phyloP scores from a whole-genome alignment of 371 early-diverging fungal genomes.

The Syncephalis fuscata region DNA sequence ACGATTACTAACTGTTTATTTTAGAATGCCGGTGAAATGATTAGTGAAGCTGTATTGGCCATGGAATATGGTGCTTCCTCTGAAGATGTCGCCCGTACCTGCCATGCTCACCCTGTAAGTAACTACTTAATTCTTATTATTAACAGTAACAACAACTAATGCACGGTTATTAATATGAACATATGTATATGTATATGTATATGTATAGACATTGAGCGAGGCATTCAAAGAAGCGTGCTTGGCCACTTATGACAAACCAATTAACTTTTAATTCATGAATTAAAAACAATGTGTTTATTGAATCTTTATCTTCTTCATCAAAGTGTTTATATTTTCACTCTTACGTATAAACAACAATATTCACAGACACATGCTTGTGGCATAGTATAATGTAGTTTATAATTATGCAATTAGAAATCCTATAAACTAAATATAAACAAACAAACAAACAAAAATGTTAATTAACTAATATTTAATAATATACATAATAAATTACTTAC shows the following conservation, averaged over 20 bases:
- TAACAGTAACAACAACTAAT: conserved; percentile 3
- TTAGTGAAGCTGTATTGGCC: conserved; percentile 93
- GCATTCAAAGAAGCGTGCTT: conserved; percentile 92
- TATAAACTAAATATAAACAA: too few relatives aligned
- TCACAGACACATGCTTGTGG: too few relatives aligned
- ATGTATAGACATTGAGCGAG: conserved; percentile 70
- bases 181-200: conserved; percentile 9
- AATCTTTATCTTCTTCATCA: too few relatives aligned
- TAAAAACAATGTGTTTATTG: too few relatives aligned
- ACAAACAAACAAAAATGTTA: too few relatives aligned
- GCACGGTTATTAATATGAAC: neutral
- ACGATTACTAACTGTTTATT: too few relatives aligned
- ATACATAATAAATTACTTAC: too few relatives aligned
- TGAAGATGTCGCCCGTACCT: conserved; percentile 94
- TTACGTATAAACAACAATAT: too few relatives aligned
- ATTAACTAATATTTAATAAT: too few relatives aligned
- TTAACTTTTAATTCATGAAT: conserved; percentile 17
- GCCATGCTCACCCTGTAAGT: conserved; percentile 82
- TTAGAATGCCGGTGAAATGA: conserved; percentile 94
- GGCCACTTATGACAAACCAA: conserved; percentile 29
- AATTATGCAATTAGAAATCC: too few relatives aligned
- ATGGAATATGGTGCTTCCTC: conserved; percentile 94
- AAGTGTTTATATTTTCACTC: too few relatives aligned
- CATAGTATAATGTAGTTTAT: too few relatives aligned
- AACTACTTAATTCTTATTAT: conserved; percentile 10